Percentiles rank a stretch among this genome's conserved stretches.
These are phyloP conservation scores for Solanum etuberosum DNA, from an alignment of 257 asterid genomes.

Conservation along the genomic window DNA sequence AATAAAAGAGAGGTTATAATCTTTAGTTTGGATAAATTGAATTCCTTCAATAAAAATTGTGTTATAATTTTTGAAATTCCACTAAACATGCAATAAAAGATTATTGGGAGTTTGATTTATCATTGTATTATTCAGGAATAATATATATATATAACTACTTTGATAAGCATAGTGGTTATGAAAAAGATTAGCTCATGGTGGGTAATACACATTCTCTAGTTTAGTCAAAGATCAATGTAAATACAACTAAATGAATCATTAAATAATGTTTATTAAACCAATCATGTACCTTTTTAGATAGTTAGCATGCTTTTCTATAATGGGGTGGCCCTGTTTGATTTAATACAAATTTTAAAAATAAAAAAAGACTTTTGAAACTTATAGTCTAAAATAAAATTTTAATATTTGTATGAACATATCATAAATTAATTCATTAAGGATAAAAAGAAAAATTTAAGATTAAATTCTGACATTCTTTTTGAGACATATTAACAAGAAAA, in stretches of 20 bases:
- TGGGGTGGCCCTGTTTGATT: fast-evolving
- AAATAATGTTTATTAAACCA: background rate
- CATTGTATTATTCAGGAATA: too few species aligned
- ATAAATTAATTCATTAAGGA: too few species aligned
- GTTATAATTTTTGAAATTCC: too few species aligned
- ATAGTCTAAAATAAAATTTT: too few species aligned
- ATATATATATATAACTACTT: background rate
- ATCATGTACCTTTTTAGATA: background rate
- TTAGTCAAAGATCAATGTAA: background rate
- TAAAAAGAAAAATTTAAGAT: fast-evolving
- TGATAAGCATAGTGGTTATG: background rate
- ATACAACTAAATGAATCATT: background rate
- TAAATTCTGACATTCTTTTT: too few species aligned
- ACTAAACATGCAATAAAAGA: too few species aligned
- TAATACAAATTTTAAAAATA: too few species aligned
- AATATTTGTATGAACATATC: fast-evolving
- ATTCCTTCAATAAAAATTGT: too few species aligned
- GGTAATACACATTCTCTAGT: background rate
- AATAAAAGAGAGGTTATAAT: too few species aligned
- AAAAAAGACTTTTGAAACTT: too few species aligned
- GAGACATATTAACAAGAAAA: fast-evolving
- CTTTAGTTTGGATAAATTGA: too few species aligned
- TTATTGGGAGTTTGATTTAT: too few species aligned
- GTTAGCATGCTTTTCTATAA: background rate
- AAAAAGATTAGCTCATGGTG: background rate